Evolutionary conservation across 2,329 filamentous ascomycete genomes (phyloP).

Genomic region (Seiridium cupressi): DNA sequence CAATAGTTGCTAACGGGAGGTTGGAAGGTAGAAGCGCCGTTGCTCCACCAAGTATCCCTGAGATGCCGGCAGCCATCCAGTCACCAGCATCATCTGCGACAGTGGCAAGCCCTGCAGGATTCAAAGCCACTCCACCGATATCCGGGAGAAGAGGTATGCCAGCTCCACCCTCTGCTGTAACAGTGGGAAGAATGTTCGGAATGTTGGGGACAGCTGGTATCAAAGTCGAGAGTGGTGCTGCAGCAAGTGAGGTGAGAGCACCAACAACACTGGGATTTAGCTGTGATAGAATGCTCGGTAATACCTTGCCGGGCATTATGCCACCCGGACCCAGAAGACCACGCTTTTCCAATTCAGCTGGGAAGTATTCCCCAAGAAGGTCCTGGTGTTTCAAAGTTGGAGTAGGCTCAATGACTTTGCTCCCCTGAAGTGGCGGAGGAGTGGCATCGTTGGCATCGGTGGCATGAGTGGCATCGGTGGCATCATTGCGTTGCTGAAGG

Average conservation of each 20-base stretch:
- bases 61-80: constrained; percentile 6
- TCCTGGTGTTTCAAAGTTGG: background rate
- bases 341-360: background rate
- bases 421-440: too few species aligned
- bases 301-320: constrained; percentile 7
- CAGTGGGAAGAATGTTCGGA: background rate
- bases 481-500: background rate
- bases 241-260: constrained; percentile 1
- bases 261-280: constrained; percentile 2
- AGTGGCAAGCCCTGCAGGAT: background rate
- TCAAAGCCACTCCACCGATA: background rate
- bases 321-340: constrained; percentile 1
- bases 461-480: background rate
- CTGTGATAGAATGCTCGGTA: background rate
- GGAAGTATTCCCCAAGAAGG: background rate
- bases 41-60: constrained; percentile 1
- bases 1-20: constrained; percentile 12
- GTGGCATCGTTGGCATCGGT: too few species aligned
- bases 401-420: background rate
- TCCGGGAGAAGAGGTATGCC: constrained; percentile 1
- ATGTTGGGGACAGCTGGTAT: constrained; percentile 1
- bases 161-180: constrained; percentile 3
- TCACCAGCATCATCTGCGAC: constrained; percentile 2
- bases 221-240: constrained; percentile 2
- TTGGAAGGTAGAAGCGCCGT: background rate